These are phyloP conservation scores for Ceriops decandra DNA, from an alignment of 345 rosid genomes.

Conservation along the genomic window DNA sequence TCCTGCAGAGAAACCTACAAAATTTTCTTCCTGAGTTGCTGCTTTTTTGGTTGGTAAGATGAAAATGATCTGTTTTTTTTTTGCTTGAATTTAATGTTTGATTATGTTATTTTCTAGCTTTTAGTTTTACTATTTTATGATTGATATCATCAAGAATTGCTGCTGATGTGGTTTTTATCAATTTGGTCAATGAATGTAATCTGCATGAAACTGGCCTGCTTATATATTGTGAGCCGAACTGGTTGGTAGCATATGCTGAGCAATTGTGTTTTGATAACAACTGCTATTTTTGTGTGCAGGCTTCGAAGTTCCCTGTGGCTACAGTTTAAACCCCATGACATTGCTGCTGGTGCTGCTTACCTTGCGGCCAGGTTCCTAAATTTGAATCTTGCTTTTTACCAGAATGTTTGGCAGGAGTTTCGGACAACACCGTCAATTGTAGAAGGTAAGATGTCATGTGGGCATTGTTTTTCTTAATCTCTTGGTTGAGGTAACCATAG, in stretches of 20 bases:
- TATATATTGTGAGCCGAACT: slow-evolving; percentile 9
- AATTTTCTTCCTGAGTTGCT: slow-evolving; percentile 52
- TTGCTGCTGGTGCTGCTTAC: slow-evolving; percentile 80
- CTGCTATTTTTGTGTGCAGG: slow-evolving; percentile 40
- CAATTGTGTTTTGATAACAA: neutral
- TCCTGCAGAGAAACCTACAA: slow-evolving; percentile 71
- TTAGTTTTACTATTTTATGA: neutral
- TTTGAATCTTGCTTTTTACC: slow-evolving; percentile 49
- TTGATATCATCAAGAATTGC: neutral
- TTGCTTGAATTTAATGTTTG: slow-evolving; percentile 16
- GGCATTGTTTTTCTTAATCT: neutral
- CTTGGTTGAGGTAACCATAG: no score
- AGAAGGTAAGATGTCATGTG: slow-evolving; percentile 41
- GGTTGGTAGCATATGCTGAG: slow-evolving; percentile 25
- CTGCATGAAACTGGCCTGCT: slow-evolving; percentile 22
- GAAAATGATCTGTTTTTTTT: slow-evolving; percentile 34
- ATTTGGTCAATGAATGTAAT: slow-evolving; percentile 27
- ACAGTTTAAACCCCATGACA: slow-evolving; percentile 72
- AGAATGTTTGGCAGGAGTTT: slow-evolving; percentile 65
- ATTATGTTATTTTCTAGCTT: slow-evolving; percentile 9
- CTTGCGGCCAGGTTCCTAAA: slow-evolving; percentile 64
- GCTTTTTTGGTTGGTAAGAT: slow-evolving; percentile 75
- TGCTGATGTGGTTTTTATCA: slow-evolving; percentile 19
- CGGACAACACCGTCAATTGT: slow-evolving; percentile 57
- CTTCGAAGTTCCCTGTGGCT: slow-evolving; percentile 84